phyloP scores from a whole-genome alignment of 208 protist genomes.

The Trypanosoma lewisi region DNA sequence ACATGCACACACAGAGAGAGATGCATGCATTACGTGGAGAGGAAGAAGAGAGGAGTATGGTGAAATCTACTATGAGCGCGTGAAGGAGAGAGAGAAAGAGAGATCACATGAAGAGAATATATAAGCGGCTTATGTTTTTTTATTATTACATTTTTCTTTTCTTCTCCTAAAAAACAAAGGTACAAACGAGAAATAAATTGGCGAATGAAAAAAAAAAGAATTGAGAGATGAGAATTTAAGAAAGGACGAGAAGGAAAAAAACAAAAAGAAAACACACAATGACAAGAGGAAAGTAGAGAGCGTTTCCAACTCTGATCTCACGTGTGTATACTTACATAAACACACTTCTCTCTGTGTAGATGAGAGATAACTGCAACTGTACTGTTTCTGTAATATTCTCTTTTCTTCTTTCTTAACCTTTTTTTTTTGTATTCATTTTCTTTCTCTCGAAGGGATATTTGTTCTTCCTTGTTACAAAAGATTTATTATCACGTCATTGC shows the following conservation, averaged over 20 bases:
- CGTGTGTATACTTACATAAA: too few species aligned
- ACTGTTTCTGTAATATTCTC: background rate
- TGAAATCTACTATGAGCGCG: background rate
- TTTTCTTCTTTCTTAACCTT: background rate
- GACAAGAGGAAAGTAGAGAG: background rate
- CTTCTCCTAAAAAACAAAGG: background rate
- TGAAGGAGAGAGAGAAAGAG: background rate
- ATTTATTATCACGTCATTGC: too few species aligned
- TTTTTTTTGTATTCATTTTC: background rate
- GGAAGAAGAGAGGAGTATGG: background rate
- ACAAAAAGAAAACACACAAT: conserved; percentile 1
- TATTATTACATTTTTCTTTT: background rate
- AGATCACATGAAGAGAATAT: background rate
- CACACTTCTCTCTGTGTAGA: background rate
- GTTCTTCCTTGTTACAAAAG: too few species aligned
- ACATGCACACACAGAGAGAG: too few species aligned
- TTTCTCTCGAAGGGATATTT: background rate
- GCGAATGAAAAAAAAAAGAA: background rate
- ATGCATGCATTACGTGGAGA: background rate
- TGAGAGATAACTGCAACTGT: background rate
- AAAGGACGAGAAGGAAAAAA: background rate
- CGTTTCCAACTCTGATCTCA: background rate
- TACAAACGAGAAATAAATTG: too few species aligned
- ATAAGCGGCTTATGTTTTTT: background rate
- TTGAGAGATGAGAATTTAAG: background rate